Evolutionary conservation across 495 filamentous ascomycete species (phyloP), one percentile per base, ranked within the genome.

Genomic region (Penicillium manginii): DNA sequence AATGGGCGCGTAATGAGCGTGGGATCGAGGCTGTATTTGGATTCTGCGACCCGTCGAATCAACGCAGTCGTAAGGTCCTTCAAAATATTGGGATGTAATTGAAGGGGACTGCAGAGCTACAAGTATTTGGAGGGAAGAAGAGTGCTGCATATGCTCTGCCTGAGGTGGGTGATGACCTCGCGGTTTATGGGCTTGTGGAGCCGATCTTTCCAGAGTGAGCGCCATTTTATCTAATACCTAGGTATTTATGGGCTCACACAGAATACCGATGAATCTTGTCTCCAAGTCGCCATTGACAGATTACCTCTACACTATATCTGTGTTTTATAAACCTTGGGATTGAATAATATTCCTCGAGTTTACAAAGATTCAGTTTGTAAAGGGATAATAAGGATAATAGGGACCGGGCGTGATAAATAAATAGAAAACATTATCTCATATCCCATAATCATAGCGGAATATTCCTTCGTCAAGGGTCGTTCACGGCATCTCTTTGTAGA

Each of bases 401-500:
- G 23, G 26, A 0, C 6, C 26, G 6, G 26, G 26, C 9, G 6
- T 4, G 6, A 37, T 33, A 37, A 37, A 37, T 37, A 0, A 3
- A 43, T 26, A 0, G 10, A 14, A 26, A 47, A 15, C 45, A 47
- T 47, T 26, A 26, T 26, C 19, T 47, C 45, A 47, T 47, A 47
- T 47, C 11, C 26, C 45, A 47, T 47, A 47, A 8, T 47, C 22
- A n/a, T 47, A 12, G 10, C 1, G 10, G 12, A 17, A 6, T 15
- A 8, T 32, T 31, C 26, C 10, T 33, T 35, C 42, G 14, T 37
- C 26, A 19, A 33, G 6, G 15, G 6, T n/a, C 2, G 37, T 37
- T 60, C 56, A 79, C 19, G 78, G 77, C 60, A 81, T 73, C 56
- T 66, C 62, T 3, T 63, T 52, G 55, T 73, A 76, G 15, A 81